Evolutionary conservation across 495 filamentous ascomycete species (phyloP).

Genomic region (Podospora pseudopauciseta): DNA sequence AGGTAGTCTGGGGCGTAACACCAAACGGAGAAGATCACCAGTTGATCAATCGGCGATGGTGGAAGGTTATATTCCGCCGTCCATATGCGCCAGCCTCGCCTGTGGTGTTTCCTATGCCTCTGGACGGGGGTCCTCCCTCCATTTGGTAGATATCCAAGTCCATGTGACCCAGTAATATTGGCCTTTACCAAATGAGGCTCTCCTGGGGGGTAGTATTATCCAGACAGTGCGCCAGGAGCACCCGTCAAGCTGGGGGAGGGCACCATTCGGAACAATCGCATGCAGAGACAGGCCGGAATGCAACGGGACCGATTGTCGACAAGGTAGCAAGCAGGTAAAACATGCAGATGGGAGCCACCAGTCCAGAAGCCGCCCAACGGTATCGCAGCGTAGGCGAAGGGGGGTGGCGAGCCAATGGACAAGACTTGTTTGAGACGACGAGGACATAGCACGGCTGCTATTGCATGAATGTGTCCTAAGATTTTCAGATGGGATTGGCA

Average conservation of each 20-base stretch:
- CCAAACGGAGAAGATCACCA: background rate
- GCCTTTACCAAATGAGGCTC: conserved; percentile 5
- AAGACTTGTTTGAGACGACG: background rate
- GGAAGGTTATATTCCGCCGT: conserved; percentile 3
- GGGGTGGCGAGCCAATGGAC: background rate
- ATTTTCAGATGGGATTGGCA: background rate
- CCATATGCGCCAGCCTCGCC: background rate
- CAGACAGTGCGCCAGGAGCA: background rate
- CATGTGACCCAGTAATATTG: conserved; percentile 1
- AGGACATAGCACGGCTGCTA: background rate
- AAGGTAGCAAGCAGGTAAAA: background rate
- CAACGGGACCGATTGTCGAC: conserved; percentile 4
- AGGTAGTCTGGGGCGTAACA: conserved; percentile 2
- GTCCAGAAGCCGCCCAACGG: background rate
- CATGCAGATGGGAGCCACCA: background rate
- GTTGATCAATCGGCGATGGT: conserved; percentile 4
- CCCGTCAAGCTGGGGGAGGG: conserved; percentile 2
- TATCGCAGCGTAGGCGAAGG: background rate
- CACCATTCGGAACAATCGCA: conserved; percentile 7
- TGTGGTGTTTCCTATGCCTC: background rate
- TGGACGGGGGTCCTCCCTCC: background rate
- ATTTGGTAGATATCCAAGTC: background rate
- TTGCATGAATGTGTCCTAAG: background rate
- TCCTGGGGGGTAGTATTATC: background rate
- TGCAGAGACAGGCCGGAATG: conserved; percentile 5